phyloP scores from a whole-genome alignment of 371 early-diverging fungal genomes.

The Coemansia sp. region DNA sequence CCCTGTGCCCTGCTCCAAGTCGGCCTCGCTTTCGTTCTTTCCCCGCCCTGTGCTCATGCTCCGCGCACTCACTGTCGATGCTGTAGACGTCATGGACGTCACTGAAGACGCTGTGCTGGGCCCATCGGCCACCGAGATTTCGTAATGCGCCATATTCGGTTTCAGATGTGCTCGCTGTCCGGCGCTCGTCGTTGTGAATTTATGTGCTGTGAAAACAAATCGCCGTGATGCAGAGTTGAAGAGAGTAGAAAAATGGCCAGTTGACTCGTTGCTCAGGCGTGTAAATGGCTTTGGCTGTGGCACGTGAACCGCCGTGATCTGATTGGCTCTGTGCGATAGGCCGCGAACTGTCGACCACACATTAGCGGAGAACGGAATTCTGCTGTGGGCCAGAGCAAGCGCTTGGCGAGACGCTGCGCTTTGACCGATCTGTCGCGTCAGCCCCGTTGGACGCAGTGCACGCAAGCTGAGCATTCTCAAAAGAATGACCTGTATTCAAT shows the following conservation, averaged over 20 bases:
- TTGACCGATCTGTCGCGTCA: neutral
- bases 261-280: neutral
- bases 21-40: conserved; percentile 11
- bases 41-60: conserved; percentile 22
- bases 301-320: neutral
- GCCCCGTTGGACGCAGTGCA: neutral
- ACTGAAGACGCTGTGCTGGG: conserved; percentile 22
- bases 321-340: conserved; percentile 2
- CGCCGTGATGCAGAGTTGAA: neutral
- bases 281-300: neutral
- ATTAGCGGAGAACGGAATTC: conserved; percentile 1
- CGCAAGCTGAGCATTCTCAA: conserved; percentile 10
- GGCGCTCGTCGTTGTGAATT: neutral
- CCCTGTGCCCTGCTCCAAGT: conserved; percentile 23
- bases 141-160: conserved; percentile 13
- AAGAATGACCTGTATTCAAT: neutral
- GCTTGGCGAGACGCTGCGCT: neutral
- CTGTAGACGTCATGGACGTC: conserved; percentile 32
- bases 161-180: conserved; percentile 7
- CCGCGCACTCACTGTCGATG: conserved; percentile 32
- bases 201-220: neutral
- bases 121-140: conserved; percentile 17
- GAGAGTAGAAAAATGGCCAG: neutral
- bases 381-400: neutral
- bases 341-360: neutral